These are phyloP conservation scores for Collybia sordida DNA, from an alignment of 768 basidiomycete species.

Conservation along the genomic window DNA sequence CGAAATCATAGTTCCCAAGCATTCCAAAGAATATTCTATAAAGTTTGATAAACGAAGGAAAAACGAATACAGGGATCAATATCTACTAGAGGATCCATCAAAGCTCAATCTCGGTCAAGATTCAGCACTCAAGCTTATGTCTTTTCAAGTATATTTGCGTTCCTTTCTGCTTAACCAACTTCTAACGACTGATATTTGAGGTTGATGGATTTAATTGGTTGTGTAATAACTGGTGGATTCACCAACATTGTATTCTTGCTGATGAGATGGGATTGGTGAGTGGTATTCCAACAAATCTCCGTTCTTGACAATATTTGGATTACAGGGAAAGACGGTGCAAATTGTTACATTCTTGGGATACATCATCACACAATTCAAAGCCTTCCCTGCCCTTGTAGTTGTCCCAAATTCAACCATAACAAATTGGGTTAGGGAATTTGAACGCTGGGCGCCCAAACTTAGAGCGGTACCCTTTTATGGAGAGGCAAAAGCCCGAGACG, in stretches of 20 bases:
- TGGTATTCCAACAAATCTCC: neutral
- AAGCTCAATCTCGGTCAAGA: slow-evolving; percentile 72
- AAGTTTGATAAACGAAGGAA: slow-evolving; percentile 52
- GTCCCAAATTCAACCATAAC: slow-evolving; percentile 97
- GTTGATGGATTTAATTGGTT: slow-evolving; percentile 85
- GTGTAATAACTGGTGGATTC: slow-evolving; percentile 85
- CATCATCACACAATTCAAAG: slow-evolving; percentile 52
- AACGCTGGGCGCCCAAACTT: slow-evolving; percentile 75
- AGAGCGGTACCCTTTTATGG: slow-evolving; percentile 86
- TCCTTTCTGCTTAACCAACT: slow-evolving; percentile 4
- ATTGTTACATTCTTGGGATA: slow-evolving; percentile 81
- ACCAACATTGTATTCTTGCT: slow-evolving; percentile 84
- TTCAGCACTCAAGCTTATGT: slow-evolving; percentile 69
- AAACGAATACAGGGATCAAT: slow-evolving; percentile 49
- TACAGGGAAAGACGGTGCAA: slow-evolving; percentile 89
- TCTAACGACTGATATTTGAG: slow-evolving; percentile 30
- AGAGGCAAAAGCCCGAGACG: slow-evolving; percentile 74
- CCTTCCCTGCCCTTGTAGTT: slow-evolving; percentile 82
- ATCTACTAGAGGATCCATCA: slow-evolving; percentile 46
- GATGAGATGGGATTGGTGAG: slow-evolving; percentile 95
- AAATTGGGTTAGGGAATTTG: slow-evolving; percentile 95
- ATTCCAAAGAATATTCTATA: slow-evolving; percentile 38
- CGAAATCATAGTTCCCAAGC: slow-evolving; percentile 55
- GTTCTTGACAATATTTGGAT: neutral
- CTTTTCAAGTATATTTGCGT: slow-evolving; percentile 66